These are phyloP conservation scores for Diaporthe caulivora DNA, from an alignment of 2,329 filamentous ascomycete genomes.

Conservation along the genomic window DNA sequence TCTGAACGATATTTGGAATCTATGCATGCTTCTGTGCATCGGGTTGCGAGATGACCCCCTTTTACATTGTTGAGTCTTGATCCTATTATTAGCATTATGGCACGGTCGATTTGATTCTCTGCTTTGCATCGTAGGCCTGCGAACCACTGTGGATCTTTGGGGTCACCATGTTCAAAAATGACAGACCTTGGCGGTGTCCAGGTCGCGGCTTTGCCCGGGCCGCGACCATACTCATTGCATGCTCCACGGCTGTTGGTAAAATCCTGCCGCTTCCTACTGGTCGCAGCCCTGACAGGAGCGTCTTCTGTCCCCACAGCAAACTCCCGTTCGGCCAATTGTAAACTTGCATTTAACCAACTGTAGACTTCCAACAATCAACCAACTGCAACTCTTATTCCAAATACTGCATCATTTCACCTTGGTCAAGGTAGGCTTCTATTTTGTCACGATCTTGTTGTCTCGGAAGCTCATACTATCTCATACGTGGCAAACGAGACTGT, in stretches of 20 bases:
- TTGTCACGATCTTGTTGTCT: not conserved
- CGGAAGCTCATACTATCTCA: not conserved
- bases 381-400: not conserved
- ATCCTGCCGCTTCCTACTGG: no score
- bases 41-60: not conserved
- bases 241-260: no score
- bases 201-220: not conserved
- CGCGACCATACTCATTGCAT: not conserved
- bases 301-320: no score
- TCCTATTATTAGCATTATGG: not conserved
- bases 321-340: conserved; percentile 3
- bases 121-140: not conserved
- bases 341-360: not conserved
- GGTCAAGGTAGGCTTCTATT: not conserved
- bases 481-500: not conserved
- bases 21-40: not conserved
- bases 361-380: not conserved
- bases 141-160: not conserved
- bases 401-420: no score
- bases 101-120: not conserved
- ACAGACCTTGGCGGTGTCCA: not conserved
- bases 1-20: not conserved
- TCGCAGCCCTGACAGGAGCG: no score
- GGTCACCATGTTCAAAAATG: not conserved
- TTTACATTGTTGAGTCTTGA: not conserved